Evolutionary conservation across 495 filamentous ascomycete genomes (phyloP).

Genomic region (Cudoniella acicularis): DNA sequence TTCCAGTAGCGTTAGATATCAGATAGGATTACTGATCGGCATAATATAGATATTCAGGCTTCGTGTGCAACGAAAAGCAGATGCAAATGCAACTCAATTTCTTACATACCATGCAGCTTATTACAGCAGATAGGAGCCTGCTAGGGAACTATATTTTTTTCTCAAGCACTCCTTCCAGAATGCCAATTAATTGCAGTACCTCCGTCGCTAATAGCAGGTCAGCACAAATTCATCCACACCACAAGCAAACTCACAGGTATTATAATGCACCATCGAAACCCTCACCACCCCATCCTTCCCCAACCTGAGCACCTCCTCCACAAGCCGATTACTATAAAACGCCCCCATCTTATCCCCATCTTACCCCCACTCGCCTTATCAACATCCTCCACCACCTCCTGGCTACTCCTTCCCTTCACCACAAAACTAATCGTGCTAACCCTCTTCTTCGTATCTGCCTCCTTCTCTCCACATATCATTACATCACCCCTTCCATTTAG

Average conservation of each 20-base stretch:
- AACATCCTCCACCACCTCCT: constrained; percentile 57
- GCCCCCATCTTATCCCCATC: constrained; percentile 63
- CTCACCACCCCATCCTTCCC: constrained; percentile 60
- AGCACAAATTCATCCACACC: neutral
- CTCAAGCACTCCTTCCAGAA: constrained; percentile 41
- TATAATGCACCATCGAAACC: constrained; percentile 73
- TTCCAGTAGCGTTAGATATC: neutral
- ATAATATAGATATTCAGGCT: constrained; percentile 4
- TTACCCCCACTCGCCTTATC: constrained; percentile 42
- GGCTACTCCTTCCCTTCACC: constrained; percentile 52
- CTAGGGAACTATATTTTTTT: constrained; percentile 8
- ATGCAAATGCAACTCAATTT: neutral
- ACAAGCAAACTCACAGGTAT: constrained; percentile 53
- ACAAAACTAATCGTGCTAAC: constrained; percentile 66
- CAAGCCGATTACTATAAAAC: constrained; percentile 61
- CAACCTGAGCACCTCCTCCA: constrained; percentile 55
- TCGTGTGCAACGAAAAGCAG: constrained; percentile 9
- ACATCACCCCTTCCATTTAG: constrained; percentile 43
- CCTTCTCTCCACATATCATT: constrained; percentile 53
- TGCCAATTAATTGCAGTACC: constrained; percentile 45
- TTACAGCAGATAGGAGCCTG: too few species aligned
- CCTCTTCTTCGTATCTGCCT: constrained; percentile 37
- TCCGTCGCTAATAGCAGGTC: constrained; percentile 47
- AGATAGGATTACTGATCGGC: neutral
- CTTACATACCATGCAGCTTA: neutral